Percentiles rank a stretch among this genome's conserved stretches.
These are phyloP conservation scores for Botrytis porri DNA, from an alignment of 2,329 filamentous ascomycete genomes.

Conservation along the genomic window DNA sequence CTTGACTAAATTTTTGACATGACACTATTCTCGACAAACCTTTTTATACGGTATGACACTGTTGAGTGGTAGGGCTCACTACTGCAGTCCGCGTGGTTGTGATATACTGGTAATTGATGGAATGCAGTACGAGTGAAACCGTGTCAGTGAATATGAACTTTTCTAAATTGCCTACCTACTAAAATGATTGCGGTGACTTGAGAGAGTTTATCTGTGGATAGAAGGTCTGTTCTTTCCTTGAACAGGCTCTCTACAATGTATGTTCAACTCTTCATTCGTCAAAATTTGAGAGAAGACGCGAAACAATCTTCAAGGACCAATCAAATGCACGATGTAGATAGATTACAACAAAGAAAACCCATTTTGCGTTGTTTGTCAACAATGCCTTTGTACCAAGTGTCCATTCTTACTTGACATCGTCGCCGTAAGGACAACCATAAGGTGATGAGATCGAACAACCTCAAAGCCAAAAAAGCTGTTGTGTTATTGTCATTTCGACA, in stretches of 20 bases:
- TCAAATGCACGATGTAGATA: not conserved
- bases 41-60: not conserved
- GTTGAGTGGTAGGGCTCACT: not conserved
- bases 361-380: not conserved
- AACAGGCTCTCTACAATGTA: not conserved
- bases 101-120: not conserved
- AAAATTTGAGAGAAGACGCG: not conserved
- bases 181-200: not conserved
- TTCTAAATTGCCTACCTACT: not conserved
- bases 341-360: not conserved
- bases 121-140: not conserved
- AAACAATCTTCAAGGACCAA: not conserved
- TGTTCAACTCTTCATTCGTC: not conserved
- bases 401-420: not conserved
- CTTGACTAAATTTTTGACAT: not conserved
- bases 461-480: not conserved
- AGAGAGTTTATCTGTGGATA: not conserved
- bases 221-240: not conserved
- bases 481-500: not conserved
- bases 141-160: not conserved
- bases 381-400: not conserved
- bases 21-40: not conserved
- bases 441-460: not conserved
- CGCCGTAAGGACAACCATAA: not conserved
- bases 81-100: not conserved